A percentile compares a stretch with the other conserved stretches of the same genome.
Conservation (phyloP, 148 eudicot genomes). For the Salicornia ramosissima region DNA sequence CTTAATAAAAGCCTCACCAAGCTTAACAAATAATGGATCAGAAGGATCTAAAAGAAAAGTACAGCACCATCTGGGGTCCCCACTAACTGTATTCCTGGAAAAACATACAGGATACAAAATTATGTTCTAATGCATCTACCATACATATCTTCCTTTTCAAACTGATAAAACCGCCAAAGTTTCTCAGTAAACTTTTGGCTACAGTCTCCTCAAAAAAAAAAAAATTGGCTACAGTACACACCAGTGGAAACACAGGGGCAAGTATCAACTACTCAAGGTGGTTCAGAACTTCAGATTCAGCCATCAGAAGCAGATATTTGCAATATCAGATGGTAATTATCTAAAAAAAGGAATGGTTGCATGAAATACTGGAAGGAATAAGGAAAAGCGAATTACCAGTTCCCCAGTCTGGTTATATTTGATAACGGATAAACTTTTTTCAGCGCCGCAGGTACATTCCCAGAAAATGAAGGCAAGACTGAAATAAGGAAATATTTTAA, state of each 20-base stretch:
- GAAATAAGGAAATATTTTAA: slow-evolving; percentile 15
- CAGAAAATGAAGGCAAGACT: slow-evolving; percentile 98
- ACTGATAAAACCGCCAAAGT: not conserved
- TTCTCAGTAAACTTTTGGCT: not conserved
- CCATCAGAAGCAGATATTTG: not conserved
- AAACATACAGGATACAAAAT: slow-evolving; percentile 4
- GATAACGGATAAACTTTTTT: slow-evolving; percentile 70
- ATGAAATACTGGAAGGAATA: slow-evolving; percentile 14
- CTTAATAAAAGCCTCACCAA: slow-evolving; percentile 88
- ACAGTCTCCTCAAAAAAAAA: no score
- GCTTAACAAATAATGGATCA: slow-evolving; percentile 78
- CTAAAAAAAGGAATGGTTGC: not conserved
- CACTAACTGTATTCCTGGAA: slow-evolving; percentile 78
- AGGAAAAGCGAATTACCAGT: slow-evolving; percentile 51
- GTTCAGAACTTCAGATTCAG: slow-evolving; percentile 2
- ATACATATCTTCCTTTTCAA: not conserved
- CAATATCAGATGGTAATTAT: not conserved
- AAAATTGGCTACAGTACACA: not conserved
- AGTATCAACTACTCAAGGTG: not conserved
- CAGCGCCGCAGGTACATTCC: slow-evolving; percentile 87
- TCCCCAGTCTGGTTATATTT: slow-evolving; percentile 84
- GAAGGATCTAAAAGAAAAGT: slow-evolving; percentile 95
- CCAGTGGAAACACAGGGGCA: not conserved
- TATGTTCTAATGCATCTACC: not conserved
- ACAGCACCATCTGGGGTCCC: slow-evolving; percentile 92